Conservation (phyloP, 352 stramenopile genomes). For the Phytophthora cryptogea region DNA sequence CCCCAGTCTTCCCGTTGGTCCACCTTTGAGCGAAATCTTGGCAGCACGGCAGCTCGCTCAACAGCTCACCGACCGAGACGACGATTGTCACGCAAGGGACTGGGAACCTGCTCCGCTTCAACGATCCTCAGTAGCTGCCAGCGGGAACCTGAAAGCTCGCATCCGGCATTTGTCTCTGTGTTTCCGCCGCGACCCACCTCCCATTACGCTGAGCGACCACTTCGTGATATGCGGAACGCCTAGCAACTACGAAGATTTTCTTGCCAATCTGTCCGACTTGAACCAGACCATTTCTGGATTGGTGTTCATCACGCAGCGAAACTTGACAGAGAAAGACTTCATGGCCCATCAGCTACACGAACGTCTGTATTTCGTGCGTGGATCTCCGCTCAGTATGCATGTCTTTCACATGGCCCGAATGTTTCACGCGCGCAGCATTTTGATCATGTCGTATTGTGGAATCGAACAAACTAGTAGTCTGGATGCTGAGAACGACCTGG, state of each 20-base stretch:
- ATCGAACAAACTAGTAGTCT: constrained; percentile 41
- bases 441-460: constrained; percentile 74
- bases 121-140: constrained; percentile 23
- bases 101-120: constrained; percentile 23
- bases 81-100: constrained; percentile 13
- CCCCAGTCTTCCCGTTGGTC: neutral
- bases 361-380: constrained; percentile 70
- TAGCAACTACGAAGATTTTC: constrained; percentile 59
- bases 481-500: constrained; percentile 31
- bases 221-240: constrained; percentile 76
- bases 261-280: constrained; percentile 55
- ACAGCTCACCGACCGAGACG: constrained; percentile 1
- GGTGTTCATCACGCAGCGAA: constrained; percentile 62
- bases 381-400: constrained; percentile 65
- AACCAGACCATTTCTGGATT: constrained; percentile 41
- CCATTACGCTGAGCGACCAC: constrained; percentile 43
- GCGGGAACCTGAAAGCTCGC: constrained; percentile 19
- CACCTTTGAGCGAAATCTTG: constrained; percentile 8
- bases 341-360: constrained; percentile 47
- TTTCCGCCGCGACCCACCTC: constrained; percentile 41
- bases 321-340: constrained; percentile 56
- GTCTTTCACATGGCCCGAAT: constrained; percentile 63
- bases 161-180: constrained; percentile 37
- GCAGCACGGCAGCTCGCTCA: constrained; percentile 12
- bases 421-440: constrained; percentile 60